Evolutionary conservation across 164 flowering plant genomes (phyloP), one percentile per base, ranked within the genome.

Genomic region (Vitis vinifera): DNA sequence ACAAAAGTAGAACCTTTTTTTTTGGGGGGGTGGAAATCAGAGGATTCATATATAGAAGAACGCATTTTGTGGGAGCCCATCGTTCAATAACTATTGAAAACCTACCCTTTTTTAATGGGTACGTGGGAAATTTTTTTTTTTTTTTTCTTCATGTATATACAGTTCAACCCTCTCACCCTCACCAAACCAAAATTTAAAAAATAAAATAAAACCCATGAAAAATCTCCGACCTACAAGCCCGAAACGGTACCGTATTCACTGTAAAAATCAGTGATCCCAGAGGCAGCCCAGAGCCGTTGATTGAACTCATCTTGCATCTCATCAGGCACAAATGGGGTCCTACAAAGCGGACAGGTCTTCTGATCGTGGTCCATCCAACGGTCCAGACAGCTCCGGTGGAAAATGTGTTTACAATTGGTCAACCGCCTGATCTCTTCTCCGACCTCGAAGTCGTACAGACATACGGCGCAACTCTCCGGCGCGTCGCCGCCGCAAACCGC

Each of bases 361-460:
- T 88, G 92, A 72, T 87, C 95, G 64, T 87, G 90, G 66, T 90
- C 94, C 91, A 94, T 84, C 97, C 98, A 94, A 57, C 90, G 86
- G 80, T 94, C 97, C 51, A 94, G 62, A 74, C 98, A 94, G 59
- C 73, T 59, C 79, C 88, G 74, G 68, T 94, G 97, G 73, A 92
- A 94, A 37, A 94, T 82, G 78, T 94, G 98, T 53, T 76, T 71
- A 69, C 98, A 94, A 70, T 91, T 91, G 65, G 76, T 73, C 78
- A 92, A 72, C 78, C 87, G 76, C 73, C 97, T 74, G 85, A 92
- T 84, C 80, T 90, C 95, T n/a, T 87, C 91, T 11, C 68, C 75
- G 0, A 73, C 87, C 67, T 84, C 82, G 60, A 93, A 86, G 75
- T 91, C 97, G 75, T 84, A 88, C 51, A 92, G 71, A 73, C 98